These are phyloP conservation scores for Handroanthus guayacan DNA, from an alignment of 257 asterid genomes.

Conservation along the genomic window DNA sequence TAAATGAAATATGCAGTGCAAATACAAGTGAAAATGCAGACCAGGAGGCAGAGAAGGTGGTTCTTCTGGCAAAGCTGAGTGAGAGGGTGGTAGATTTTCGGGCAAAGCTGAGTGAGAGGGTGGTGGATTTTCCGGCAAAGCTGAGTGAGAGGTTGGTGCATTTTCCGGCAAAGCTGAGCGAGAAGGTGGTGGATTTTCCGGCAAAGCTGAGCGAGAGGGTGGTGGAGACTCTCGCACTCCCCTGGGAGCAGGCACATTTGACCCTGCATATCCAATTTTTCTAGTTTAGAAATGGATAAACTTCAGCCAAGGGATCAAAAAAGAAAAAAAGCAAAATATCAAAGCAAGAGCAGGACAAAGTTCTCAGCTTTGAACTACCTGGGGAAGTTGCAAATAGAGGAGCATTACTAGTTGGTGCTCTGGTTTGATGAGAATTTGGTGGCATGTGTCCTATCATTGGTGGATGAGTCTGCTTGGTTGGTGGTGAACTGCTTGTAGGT, in stretches of 20 bases:
- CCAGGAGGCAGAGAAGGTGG: slow-evolving; percentile 61
- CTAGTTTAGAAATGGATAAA: slow-evolving; percentile 23
- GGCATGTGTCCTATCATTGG: slow-evolving; percentile 46
- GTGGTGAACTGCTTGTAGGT: slow-evolving; percentile 54
- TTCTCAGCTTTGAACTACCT: slow-evolving; percentile 48
- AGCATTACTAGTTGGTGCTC: slow-evolving; percentile 46
- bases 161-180: slow-evolving; percentile 39
- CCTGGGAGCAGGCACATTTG: slow-evolving; percentile 46
- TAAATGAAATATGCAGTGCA: slow-evolving; percentile 21
- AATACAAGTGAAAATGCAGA: slow-evolving; percentile 37
- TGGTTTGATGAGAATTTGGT: slow-evolving; percentile 50
- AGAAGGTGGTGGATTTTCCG: slow-evolving; percentile 47
- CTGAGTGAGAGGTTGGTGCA: slow-evolving; percentile 50
- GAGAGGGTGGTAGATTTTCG: slow-evolving; percentile 43
- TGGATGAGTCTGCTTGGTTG: slow-evolving; percentile 49
- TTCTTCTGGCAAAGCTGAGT: slow-evolving; percentile 40
- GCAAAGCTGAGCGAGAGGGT: slow-evolving; percentile 43
- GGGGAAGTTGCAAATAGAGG: slow-evolving; percentile 49
- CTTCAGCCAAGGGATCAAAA: neutral
- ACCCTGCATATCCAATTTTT: slow-evolving; percentile 36
- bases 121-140: slow-evolving; percentile 48
- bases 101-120: slow-evolving; percentile 48
- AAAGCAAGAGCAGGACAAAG: slow-evolving; percentile 6
- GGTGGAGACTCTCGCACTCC: slow-evolving; percentile 45
- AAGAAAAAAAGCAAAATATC: neutral